Evolutionary conservation across 495 filamentous ascomycete genomes (phyloP), one percentile per base, ranked within the genome.

Genomic region (Neurospora sp.): DNA sequence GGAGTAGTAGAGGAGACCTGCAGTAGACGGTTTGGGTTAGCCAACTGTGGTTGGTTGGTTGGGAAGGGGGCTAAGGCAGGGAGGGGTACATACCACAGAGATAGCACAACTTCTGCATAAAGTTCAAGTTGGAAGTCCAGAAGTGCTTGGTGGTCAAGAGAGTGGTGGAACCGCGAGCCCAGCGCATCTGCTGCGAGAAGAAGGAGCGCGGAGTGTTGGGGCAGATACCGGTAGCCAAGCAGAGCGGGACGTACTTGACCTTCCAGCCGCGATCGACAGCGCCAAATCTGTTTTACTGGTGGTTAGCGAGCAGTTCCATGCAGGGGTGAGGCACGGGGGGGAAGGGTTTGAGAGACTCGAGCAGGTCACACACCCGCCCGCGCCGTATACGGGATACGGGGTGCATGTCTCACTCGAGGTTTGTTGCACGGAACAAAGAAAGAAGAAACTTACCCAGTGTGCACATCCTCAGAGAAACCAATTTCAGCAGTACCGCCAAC

Each of bases 171-270:
- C 78, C 78, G 40, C 78, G 71, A 10, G 78, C 78, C 78, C 78
- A 80, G 41, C 78, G 78, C 78, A 80, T 80, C 72, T 80, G 78
- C 75, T 80, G 78, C 11, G 77, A 79, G 71, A 80, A 80, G 71
- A 80, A 80, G 4, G 78, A 79, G 9, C 78, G 74, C 3, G 78
- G 78, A 5, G 78, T 80, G 71, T 80, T 80, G 16, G 78, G 78
- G 71, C 78, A 80, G 73, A 80, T 80, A 20, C 78, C 78, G 20
- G 78, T 80, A 0, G 78, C 78, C 74, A 80, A 69, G 35, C 77
- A 79, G 11, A 80, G 71, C 41, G 78, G 78, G 2, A 80, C 74
- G 38, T 80, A 80, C 70, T 79, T 79, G 76, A 80, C 78, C 69
- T 79, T 80, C 78, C 78, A 80, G 44, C 78, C 78, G 42, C 78